A percentile compares a stretch with the other conserved stretches of the same genome.
Conservation (phyloP, 306 rosid species). For the Abrus precatorius region DNA sequence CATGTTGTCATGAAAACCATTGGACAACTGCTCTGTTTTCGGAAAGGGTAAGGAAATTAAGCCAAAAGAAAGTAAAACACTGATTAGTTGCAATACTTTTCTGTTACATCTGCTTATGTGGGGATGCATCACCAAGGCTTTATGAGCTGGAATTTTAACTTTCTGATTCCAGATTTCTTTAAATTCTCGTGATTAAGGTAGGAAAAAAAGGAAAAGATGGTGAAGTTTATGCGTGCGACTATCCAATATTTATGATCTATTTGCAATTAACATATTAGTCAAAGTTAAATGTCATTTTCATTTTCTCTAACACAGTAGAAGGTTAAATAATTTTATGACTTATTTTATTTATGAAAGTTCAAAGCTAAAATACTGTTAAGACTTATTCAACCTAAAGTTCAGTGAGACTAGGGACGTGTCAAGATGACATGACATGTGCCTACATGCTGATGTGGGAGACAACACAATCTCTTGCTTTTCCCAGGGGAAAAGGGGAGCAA, state of each 20-base stretch:
- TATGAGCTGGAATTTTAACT: constrained; percentile 62
- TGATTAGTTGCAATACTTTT: neutral
- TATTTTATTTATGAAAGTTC: neutral
- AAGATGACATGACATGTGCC: constrained; percentile 1
- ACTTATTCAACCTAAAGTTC: neutral
- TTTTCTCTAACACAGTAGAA: neutral
- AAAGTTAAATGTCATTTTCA: neutral
- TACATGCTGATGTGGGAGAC: neutral
- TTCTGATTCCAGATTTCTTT: constrained; percentile 54
- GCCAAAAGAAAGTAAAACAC: neutral
- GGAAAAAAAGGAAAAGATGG: constrained; percentile 10
- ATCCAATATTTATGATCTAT: neutral
- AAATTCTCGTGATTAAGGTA: constrained; percentile 4
- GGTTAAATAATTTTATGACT: neutral
- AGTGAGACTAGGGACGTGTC: neutral
- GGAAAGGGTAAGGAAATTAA: neutral
- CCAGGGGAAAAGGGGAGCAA: neutral
- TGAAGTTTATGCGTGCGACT: neutral
- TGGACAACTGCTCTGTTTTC: neutral
- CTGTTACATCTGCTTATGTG: constrained; percentile 30
- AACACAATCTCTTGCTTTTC: neutral
- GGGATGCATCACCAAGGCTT: constrained; percentile 54
- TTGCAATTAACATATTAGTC: neutral
- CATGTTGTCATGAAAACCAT: neutral
- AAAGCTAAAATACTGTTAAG: neutral